phyloP scores from a whole-genome alignment of 768 basidiomycete genomes.

The Mrakia frigida region DNA sequence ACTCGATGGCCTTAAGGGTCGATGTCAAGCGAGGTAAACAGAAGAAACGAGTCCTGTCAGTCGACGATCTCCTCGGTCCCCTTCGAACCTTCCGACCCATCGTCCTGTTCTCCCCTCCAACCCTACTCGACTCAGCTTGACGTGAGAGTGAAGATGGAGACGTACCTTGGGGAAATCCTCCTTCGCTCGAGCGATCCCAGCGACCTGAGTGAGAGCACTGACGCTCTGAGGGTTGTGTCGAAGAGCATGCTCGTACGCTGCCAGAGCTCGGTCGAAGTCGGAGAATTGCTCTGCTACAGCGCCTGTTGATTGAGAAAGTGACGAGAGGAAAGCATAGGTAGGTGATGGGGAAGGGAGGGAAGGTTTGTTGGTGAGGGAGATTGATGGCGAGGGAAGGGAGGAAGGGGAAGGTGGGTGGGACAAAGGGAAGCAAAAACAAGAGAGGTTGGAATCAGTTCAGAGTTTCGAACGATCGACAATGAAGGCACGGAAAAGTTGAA shows the following conservation, averaged over 20 bases:
- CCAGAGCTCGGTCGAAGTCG: constrained; percentile 84
- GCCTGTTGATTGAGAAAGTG: constrained; percentile 52
- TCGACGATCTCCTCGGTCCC: background rate
- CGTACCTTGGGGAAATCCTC: constrained; percentile 93
- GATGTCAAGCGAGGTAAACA: background rate
- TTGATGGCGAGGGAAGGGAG: no score
- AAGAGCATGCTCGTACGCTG: constrained; percentile 89
- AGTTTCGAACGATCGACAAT: no score
- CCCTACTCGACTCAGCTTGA: background rate
- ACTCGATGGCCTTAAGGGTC: constrained; percentile 74
- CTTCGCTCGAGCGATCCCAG: constrained; percentile 92
- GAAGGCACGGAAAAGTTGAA: no score
- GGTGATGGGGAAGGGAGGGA: background rate
- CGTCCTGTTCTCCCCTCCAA: background rate
- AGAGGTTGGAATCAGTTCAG: no score
- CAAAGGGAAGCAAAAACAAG: no score
- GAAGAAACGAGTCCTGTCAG: background rate
- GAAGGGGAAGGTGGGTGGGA: no score
- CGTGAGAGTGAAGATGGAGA: constrained; percentile 23
- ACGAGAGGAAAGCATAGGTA: background rate
- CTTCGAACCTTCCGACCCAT: background rate
- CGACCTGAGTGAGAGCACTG: constrained; percentile 84
- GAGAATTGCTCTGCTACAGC: constrained; percentile 93
- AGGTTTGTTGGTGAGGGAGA: background rate
- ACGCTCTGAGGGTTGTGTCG: constrained; percentile 91